These are phyloP conservation scores for Xerophyta viscosa DNA, from an alignment of 106 monocot genomes.

Conservation along the genomic window DNA sequence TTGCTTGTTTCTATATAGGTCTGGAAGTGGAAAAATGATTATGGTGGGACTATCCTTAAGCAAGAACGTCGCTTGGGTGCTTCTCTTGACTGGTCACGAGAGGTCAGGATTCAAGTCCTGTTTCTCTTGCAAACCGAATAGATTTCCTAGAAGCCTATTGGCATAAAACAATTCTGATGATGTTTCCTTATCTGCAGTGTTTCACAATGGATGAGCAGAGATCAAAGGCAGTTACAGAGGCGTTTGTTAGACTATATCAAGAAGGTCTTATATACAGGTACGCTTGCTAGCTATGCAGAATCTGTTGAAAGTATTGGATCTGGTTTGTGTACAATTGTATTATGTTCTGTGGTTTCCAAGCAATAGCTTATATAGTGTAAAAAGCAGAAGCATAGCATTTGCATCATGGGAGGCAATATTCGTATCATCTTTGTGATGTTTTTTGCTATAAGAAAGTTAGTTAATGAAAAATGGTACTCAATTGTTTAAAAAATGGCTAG, in stretches of 20 bases:
- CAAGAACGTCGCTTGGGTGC: constrained; percentile 88
- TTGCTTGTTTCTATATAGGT: no score
- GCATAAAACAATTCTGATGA: neutral
- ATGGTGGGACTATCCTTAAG: constrained; percentile 88
- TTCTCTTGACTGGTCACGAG: constrained; percentile 96
- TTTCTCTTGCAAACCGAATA: no score
- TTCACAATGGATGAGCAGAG: constrained; percentile 85
- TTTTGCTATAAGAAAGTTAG: no score
- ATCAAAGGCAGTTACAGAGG: constrained; percentile 70
- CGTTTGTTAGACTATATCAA: constrained; percentile 63
- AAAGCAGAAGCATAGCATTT: no score
- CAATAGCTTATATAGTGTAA: no score
- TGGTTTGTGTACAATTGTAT: no score
- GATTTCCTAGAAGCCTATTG: no score
- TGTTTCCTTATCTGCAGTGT: constrained; percentile 26
- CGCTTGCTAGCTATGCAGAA: neutral
- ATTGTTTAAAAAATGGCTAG: no score
- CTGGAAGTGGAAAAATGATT: constrained; percentile 94
- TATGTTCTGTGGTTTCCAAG: no score
- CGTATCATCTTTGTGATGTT: no score
- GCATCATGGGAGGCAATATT: no score
- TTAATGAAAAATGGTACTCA: no score
- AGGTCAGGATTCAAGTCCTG: constrained; percentile 52
- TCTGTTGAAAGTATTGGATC: neutral
- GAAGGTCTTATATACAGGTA: constrained; percentile 76